These are phyloP conservation scores for Hylodesmum podocarpum DNA, from an alignment of 306 rosid genomes.

Conservation along the genomic window DNA sequence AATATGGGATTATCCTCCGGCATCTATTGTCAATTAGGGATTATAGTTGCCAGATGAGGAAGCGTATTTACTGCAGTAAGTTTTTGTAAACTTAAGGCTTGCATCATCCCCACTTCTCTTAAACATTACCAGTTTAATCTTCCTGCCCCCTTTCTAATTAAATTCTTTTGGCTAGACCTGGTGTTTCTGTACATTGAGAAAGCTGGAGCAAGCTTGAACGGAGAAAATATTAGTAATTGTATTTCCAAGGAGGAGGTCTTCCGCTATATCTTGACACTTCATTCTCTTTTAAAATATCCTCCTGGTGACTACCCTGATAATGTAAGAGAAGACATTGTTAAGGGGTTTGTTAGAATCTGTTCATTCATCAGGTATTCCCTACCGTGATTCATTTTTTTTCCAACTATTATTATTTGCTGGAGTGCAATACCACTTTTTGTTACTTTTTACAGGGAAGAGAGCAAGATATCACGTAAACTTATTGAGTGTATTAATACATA, in stretches of 20 bases:
- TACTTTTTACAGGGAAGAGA: constrained; percentile 71
- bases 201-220: constrained; percentile 60
- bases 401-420: constrained; percentile 21
- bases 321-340: constrained; percentile 60
- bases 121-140: constrained; percentile 18
- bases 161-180: constrained; percentile 51
- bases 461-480: constrained; percentile 83
- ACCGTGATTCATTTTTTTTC: not conserved
- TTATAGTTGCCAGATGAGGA: constrained; percentile 83
- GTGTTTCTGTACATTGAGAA: constrained; percentile 67
- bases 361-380: constrained; percentile 61
- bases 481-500: constrained; percentile 81
- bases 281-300: constrained; percentile 81
- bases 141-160: constrained; percentile 13
- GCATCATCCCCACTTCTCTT: constrained; percentile 22
- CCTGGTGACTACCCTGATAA: constrained; percentile 77
- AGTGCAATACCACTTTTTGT: constrained; percentile 20
- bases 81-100: constrained; percentile 22
- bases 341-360: constrained; percentile 64
- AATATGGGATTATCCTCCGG: constrained; percentile 78
- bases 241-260: constrained; percentile 81
- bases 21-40: constrained; percentile 69
- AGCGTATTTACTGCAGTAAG: constrained; percentile 74
- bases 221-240: constrained; percentile 49
- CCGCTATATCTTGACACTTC: constrained; percentile 76